A percentile compares a stretch with the other conserved stretches of the same genome.
Conservation (phyloP, 345 rosid genomes). For the Euphorbia pulcherrima region DNA sequence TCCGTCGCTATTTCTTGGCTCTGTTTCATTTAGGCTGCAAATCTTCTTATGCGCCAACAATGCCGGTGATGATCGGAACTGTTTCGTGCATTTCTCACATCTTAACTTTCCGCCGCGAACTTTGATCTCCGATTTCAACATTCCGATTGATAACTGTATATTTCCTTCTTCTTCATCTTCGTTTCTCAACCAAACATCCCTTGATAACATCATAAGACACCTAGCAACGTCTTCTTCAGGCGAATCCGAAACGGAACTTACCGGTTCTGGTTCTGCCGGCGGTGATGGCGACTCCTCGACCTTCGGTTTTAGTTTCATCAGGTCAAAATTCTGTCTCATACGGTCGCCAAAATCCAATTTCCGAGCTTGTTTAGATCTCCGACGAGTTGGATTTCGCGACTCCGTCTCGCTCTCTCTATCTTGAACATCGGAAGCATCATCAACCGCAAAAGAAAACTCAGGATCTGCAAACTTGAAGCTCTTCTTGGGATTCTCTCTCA, state of each 20-base stretch:
- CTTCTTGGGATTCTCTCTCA: conserved; percentile 37
- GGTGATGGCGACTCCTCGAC: neutral
- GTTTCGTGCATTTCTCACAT: conserved; percentile 29
- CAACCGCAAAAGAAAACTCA: conserved; percentile 29
- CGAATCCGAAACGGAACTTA: conserved; percentile 30
- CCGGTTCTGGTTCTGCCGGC: conserved; percentile 22
- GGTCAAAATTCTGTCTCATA: conserved; percentile 7
- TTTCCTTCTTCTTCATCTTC: neutral
- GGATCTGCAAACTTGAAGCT: conserved; percentile 36
- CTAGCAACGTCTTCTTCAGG: conserved; percentile 31
- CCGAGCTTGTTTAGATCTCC: conserved; percentile 27
- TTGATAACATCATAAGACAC: conserved; percentile 32
- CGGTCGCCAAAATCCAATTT: conserved; percentile 18
- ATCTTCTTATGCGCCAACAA: conserved; percentile 22
- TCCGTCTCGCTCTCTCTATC: conserved; percentile 37
- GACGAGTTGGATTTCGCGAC: conserved; percentile 30
- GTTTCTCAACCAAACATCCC: conserved; percentile 23
- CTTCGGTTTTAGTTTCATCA: conserved; percentile 10
- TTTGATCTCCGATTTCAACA: neutral
- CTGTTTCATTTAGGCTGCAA: conserved; percentile 22
- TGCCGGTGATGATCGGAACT: conserved; percentile 29
- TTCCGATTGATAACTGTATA: conserved; percentile 9
- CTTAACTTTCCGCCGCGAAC: conserved; percentile 25
- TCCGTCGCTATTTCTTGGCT: neutral
- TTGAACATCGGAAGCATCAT: conserved; percentile 17